phyloP scores from a whole-genome alignment of 139 green algal genomes.

The Closterium sp. region DNA sequence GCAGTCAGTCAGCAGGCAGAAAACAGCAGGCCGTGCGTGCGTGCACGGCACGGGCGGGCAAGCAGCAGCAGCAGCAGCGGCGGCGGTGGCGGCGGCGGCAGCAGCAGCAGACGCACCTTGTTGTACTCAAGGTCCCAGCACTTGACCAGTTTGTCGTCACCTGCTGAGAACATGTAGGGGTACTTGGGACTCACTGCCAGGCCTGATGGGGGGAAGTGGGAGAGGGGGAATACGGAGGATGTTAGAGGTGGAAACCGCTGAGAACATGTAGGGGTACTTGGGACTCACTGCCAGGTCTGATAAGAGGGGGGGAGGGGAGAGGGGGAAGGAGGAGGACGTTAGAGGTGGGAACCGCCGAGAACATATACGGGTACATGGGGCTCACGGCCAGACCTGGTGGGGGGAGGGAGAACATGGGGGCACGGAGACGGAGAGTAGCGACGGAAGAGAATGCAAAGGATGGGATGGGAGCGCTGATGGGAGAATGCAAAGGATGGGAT shows the following conservation, averaged over 20 bases:
- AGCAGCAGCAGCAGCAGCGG: too few species aligned
- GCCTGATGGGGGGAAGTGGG: too few species aligned
- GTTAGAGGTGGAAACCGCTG: conserved; percentile 36
- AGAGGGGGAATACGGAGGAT: too few species aligned
- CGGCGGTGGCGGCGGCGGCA: too few species aligned
- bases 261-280: conserved; percentile 98
- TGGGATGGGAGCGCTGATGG: too few species aligned
- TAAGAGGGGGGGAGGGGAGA: too few species aligned
- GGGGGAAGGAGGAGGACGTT: too few species aligned
- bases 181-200: conserved; percentile 79
- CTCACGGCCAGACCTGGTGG: conserved; percentile 56
- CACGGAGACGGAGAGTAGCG: neutral
- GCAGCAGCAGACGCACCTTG: conserved; percentile 71
- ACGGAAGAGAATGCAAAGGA: neutral
- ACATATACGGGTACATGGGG: conserved; percentile 89
- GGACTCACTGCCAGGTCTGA: conserved; percentile 78
- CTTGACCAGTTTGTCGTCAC: conserved; percentile 97
- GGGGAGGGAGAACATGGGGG: neutral
- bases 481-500: too few species aligned
- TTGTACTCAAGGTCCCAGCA: conserved; percentile 99
- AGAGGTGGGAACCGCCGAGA: too few species aligned
- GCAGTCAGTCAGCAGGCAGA: too few species aligned
- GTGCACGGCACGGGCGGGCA: too few species aligned
- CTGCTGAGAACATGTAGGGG: conserved; percentile 98
- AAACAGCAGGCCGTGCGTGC: conserved; percentile 79